These are phyloP conservation scores for Sarocladium oryzae DNA, from an alignment of 2,329 filamentous ascomycete species.

Conservation along the genomic window DNA sequence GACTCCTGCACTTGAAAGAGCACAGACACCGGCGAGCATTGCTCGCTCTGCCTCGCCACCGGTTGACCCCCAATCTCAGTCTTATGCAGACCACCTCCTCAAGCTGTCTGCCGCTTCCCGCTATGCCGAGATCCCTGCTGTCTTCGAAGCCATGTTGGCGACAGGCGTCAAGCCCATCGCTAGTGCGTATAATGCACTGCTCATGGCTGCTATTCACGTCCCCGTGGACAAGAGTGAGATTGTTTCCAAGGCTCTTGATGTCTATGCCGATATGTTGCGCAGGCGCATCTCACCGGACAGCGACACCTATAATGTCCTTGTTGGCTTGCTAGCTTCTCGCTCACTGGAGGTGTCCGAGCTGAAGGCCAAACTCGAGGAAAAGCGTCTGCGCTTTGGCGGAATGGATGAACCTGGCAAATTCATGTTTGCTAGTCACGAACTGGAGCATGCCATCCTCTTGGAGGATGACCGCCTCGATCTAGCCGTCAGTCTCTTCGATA, in stretches of 20 bases:
- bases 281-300: constrained; percentile 76
- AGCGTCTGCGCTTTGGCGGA: constrained; percentile 76
- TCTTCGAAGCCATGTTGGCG: constrained; percentile 85
- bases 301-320: constrained; percentile 81
- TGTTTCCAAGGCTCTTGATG: constrained; percentile 84
- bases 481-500: constrained; percentile 79
- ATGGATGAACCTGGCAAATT: constrained; percentile 80
- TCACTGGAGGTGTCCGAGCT: constrained; percentile 71
- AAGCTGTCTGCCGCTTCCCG: constrained; percentile 65
- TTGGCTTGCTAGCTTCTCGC: constrained; percentile 73
- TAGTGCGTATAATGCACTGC: constrained; percentile 84
- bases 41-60: constrained; percentile 55
- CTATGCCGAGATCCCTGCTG: constrained; percentile 80
- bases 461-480: constrained; percentile 85
- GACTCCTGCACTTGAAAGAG: constrained; percentile 35
- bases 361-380: constrained; percentile 70
- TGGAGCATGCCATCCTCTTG: constrained; percentile 76
- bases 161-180: constrained; percentile 76
- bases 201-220: constrained; percentile 78
- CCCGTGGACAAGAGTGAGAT: constrained; percentile 74
- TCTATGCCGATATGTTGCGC: constrained; percentile 91
- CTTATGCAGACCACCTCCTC: constrained; percentile 72
- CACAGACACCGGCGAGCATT: constrained; percentile 37
- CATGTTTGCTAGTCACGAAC: constrained; percentile 80
- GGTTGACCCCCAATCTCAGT: constrained; percentile 56